A percentile compares a stretch with the other conserved stretches of the same genome.
Conservation (phyloP, 805 yeast species). For the Suhomyces canberraensis region DNA sequence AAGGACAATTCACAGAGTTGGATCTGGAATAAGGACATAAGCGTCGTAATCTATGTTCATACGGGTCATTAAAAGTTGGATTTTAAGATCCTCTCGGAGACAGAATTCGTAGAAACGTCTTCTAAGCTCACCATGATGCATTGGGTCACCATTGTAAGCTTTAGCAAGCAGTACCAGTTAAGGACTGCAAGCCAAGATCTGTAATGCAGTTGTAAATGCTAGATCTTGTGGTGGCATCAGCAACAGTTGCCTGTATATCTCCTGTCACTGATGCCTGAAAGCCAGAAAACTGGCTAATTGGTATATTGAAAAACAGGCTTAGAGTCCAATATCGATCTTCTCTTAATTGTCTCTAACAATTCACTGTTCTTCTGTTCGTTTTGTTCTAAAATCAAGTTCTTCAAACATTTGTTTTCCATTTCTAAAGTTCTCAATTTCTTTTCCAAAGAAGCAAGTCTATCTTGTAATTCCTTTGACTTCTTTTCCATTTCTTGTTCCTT, state of each 20-base stretch:
- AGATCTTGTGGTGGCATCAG: no score
- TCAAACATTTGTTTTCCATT: conserved; percentile 86
- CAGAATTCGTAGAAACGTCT: not conserved
- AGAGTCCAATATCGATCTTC: conserved; percentile 20
- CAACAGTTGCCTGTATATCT: no score
- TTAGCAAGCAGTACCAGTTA: not conserved
- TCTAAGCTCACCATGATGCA: not conserved
- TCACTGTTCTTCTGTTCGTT: conserved; percentile 39
- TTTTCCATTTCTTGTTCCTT: conserved; percentile 90
- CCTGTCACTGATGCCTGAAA: no score
- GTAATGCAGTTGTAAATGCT: not conserved
- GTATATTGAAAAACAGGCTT: conserved; percentile 29
- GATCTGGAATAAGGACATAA: conserved; percentile 10
- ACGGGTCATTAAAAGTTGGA: conserved; percentile 38
- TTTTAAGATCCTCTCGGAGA: conserved; percentile 16
- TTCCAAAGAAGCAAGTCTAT: conserved; percentile 62
- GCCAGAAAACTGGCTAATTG: conserved; percentile 14
- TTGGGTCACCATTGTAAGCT: not conserved
- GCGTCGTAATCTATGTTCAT: conserved; percentile 15
- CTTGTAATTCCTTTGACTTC: conserved; percentile 68
- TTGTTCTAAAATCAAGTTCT: conserved; percentile 80
- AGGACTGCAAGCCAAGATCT: not conserved
- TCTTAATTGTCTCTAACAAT: conserved; percentile 26
- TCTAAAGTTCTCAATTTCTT: conserved; percentile 77
- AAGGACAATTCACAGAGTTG: conserved; percentile 12